A percentile compares a stretch with the other conserved stretches of the same genome.
Evolutionary conservation across 495 filamentous ascomycete genomes (phyloP).

Genomic region (Astrothelium subdiscretum): DNA sequence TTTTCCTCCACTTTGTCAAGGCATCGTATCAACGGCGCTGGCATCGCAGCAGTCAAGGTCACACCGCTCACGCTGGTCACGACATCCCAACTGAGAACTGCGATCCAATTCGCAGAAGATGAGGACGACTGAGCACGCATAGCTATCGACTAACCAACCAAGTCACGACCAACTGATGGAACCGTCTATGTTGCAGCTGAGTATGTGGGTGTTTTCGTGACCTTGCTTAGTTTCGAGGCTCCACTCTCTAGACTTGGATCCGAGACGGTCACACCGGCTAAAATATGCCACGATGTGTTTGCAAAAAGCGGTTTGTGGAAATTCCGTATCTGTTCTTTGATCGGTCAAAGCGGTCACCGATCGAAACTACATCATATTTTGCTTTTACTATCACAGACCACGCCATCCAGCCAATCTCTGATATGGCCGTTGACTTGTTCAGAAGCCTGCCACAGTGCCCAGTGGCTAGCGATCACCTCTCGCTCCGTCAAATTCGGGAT

Average conservation of each 20-base stretch:
- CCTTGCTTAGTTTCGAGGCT: neutral
- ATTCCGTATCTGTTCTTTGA: neutral
- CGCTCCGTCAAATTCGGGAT: slow-evolving; percentile 45
- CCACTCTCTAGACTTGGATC: neutral
- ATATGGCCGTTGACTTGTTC: slow-evolving; percentile 28
- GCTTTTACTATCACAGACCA: slow-evolving; percentile 26
- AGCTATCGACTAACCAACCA: neutral
- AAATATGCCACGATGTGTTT: neutral
- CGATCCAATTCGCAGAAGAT: neutral
- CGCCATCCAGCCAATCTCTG: slow-evolving; percentile 27
- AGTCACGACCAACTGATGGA: no score
- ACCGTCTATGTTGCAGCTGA: neutral
- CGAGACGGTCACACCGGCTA: neutral
- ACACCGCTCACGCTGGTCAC: neutral
- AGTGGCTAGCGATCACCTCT: slow-evolving; percentile 29
- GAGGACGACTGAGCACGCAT: neutral
- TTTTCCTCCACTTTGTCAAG: no score
- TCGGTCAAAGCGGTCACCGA: neutral
- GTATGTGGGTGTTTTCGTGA: neutral
- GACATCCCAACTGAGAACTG: neutral
- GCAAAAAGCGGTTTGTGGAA: no score
- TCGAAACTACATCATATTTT: slow-evolving; percentile 16
- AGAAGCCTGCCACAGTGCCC: slow-evolving; percentile 31
- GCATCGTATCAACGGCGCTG: neutral
- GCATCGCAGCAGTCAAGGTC: neutral